Percentiles rank a stretch among this genome's conserved stretches.
These are phyloP conservation scores for Insectozyma bohioensis DNA, from an alignment of 1,139 yeast species.

Conservation along the genomic window DNA sequence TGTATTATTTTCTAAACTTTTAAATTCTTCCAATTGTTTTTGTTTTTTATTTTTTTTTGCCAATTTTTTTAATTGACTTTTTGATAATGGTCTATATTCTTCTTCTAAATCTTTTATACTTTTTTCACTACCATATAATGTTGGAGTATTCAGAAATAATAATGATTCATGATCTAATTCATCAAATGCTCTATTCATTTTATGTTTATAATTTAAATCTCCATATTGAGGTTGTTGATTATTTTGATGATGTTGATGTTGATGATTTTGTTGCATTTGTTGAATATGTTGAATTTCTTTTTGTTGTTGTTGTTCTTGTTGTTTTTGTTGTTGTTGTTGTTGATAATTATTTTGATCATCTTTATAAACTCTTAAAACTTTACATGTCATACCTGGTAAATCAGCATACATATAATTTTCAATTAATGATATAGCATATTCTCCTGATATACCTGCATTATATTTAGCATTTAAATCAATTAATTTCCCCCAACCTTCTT, in stretches of 20 bases:
- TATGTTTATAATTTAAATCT: conserved; percentile 13
- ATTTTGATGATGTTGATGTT: background rate
- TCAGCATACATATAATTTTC: conserved; percentile 31
- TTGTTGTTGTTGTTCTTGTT: conserved; percentile 1
- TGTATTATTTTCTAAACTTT: conserved; percentile 15
- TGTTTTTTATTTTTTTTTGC: conserved; percentile 24
- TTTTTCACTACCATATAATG: conserved; percentile 6
- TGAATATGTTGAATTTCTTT: background rate
- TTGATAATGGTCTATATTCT: conserved; percentile 28
- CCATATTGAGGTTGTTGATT: conserved; percentile 5
- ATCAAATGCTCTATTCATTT: conserved; percentile 30
- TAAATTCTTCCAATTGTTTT: conserved; percentile 14
- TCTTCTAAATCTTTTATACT: conserved; percentile 14
- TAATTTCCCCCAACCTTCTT: conserved; percentile 36
- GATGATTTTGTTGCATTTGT: background rate
- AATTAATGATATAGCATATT: conserved; percentile 36
- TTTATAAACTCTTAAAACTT: conserved; percentile 34
- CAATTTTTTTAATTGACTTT: conserved; percentile 35
- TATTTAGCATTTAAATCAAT: conserved; percentile 31
- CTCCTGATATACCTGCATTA: conserved; percentile 40
- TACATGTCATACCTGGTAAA: conserved; percentile 32
- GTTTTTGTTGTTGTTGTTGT: conserved; percentile 4
- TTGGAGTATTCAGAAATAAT: conserved; percentile 20
- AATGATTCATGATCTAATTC: conserved; percentile 29
- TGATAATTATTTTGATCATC: conserved; percentile 1